A percentile compares a stretch with the other conserved stretches of the same genome.
Conservation (phyloP, 352 stramenopile species). For the Phytophthora brassicae region DNA sequence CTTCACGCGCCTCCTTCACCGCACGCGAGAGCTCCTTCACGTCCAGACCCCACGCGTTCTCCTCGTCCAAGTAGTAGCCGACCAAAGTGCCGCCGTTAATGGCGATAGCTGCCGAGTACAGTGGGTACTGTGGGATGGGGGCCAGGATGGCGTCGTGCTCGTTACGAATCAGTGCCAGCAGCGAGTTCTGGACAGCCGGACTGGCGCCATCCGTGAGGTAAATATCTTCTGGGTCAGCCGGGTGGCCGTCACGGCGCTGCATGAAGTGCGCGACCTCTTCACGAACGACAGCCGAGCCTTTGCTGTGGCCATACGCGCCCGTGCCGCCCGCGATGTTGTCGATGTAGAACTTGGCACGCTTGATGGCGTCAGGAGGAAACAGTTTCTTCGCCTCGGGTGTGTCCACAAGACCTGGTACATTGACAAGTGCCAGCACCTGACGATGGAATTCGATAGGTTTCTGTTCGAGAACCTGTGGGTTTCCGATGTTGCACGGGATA, state of each 20-base stretch:
- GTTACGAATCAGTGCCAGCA: constrained; percentile 91
- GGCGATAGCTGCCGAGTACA: constrained; percentile 98
- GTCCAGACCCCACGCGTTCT: constrained; percentile 90
- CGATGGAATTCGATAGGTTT: constrained; percentile 93
- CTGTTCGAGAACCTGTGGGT: constrained; percentile 96
- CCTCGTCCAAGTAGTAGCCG: constrained; percentile 98
- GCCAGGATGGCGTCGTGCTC: constrained; percentile 91
- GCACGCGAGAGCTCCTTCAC: constrained; percentile 90
- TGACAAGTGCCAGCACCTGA: constrained; percentile 91
- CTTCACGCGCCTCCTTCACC: constrained; percentile 82
- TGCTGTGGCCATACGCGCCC: constrained; percentile 93
- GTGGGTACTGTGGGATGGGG: constrained; percentile 99
- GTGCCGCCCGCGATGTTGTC: constrained; percentile 85
- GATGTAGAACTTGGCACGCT: constrained; percentile 87
- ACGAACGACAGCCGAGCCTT: constrained; percentile 85
- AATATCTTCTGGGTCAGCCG: constrained; percentile 93
- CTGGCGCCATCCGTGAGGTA: constrained; percentile 98
- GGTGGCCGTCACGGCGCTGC: constrained; percentile 86
- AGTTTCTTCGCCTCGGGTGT: constrained; percentile 73
- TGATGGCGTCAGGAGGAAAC: constrained; percentile 88
- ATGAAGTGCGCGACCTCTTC: constrained; percentile 92
- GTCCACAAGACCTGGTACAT: constrained; percentile 88
- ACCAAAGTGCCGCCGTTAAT: constrained; percentile 94
- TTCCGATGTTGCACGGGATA: constrained; percentile 98
- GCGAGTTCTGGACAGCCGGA: constrained; percentile 92